Evolutionary conservation across 169 alveolate genomes (phyloP), one percentile per base, ranked within the genome.

Genomic region (Cryptosporidium muris): DNA sequence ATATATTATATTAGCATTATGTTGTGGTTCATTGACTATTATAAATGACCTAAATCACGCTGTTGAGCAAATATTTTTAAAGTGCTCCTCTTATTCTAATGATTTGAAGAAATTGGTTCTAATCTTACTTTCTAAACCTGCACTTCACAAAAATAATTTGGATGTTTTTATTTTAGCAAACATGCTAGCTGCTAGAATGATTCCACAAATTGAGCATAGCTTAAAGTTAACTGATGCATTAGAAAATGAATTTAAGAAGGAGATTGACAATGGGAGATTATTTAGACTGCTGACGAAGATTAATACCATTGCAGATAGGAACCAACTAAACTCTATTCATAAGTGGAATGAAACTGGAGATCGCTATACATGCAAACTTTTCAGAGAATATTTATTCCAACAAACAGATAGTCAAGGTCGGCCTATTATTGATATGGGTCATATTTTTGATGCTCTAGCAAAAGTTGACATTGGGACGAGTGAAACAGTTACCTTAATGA

Each of bases 271-370:
- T 25, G 85, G 85, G 60, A 74, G 85, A 43, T 58, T 74, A 9
- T 74, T 74, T 58, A 25, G 85, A 25, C 67, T 74, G 14, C 62
- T 74, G 1, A 74, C 85, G 34, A 74, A 74, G 40, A 74, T 74
- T 5, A 74, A 74, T 43, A 74, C 85, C 14, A 74, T 74, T 60
- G 85, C 85, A 37, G 85, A 74, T 51, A 74, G 85, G 45, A 56
- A 66, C 8, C 85, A 74, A 60, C 85, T 74, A 58, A 74, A 74
- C 60, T 52, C 85, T 42, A 62, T 74, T 7, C 85, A 74, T 38
- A 74, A 74, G 37, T 74, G 85, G 85, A 74, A 74, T 40, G 85
- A 74, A n/a, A 74, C 85, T 7, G 85, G 85, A 6, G 85, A 74
- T 51, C 54, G 85, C 1, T 74, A 74, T 58, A 60, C 60, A n/a